Conservation (phyloP, 257 asterid genomes). For the Schizonepeta tenuifolia region DNA sequence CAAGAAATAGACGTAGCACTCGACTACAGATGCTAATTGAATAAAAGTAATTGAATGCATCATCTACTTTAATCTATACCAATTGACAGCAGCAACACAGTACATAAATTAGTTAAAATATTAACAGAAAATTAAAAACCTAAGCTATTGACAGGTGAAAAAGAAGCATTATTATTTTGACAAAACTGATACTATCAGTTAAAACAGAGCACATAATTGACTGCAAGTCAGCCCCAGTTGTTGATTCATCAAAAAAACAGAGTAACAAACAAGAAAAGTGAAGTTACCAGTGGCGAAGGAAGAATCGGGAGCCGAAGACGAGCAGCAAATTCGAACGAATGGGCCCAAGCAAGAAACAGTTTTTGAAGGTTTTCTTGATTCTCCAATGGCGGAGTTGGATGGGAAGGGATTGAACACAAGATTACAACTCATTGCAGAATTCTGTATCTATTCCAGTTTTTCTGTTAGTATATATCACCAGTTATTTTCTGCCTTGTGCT, state of each 20-base stretch:
- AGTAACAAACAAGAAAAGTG: background rate
- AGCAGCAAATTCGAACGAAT: slow-evolving; percentile 45
- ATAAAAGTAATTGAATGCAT: background rate
- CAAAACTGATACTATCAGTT: background rate
- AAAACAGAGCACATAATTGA: background rate
- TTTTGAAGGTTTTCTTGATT: slow-evolving; percentile 43
- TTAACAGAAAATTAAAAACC: background rate
- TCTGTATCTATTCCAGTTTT: slow-evolving; percentile 11
- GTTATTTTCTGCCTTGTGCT: background rate
- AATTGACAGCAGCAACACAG: background rate
- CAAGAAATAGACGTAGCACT: background rate
- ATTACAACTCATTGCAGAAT: slow-evolving; percentile 42
- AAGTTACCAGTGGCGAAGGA: slow-evolving; percentile 58
- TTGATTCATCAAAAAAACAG: background rate
- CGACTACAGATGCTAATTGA: background rate
- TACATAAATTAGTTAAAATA: background rate
- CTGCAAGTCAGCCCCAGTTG: slow-evolving; percentile 3
- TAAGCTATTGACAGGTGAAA: background rate
- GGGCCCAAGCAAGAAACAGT: slow-evolving; percentile 25
- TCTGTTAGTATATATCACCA: background rate
- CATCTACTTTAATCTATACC: background rate
- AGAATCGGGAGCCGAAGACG: slow-evolving; percentile 53
- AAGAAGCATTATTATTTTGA: background rate
- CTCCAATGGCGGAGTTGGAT: slow-evolving; percentile 40
- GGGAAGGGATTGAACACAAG: slow-evolving; percentile 46